Base-by-base conservation (phyloP, 2,329 filamentous ascomycete genomes). In the Teratosphaeria epicoccoides region DNA sequence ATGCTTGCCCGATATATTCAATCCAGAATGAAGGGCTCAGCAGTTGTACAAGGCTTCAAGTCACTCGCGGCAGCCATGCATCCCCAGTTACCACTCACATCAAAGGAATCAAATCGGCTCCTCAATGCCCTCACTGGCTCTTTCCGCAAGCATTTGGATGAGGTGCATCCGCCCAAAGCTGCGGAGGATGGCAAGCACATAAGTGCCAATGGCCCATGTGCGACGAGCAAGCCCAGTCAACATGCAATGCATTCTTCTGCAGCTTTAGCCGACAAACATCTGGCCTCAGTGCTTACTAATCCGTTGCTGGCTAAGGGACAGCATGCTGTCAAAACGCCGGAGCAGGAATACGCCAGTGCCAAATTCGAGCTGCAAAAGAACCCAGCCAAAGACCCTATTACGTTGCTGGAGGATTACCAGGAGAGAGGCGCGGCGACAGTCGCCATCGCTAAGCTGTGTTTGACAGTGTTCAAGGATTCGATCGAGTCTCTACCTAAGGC, bases 81-180 rank as follows among this genome's bases (percentile, higher is more conserved):
- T 55, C 71, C 71, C 0, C 73, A 72, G 55, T 60, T 76, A 3
- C 76, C 81, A 23, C 70, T 82, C 14, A 79, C 74, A 24, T 71
- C 74, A 4, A 74, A 74, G 52, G 79, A 85, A 60, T 81, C 77
- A 14, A 71, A 79, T 55, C 76, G 80, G 59, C 71, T 85, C 6
- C 73, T 85, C 40, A 74, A 71, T 49, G 71, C 81, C 20, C 74
- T 85, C 56, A 83, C 80, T 22, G 75, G 73, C 40, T 84, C 81
- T 11, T 85, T 85, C 64, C 75, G 80, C 57, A 71, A 75, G 47
- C 80, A 84, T 53, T 74, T 85, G 43, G 81, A 85, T 60, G 73
- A 70, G 49, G 75, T 78, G 53, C 76, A 83, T 66, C 76, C 75
- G 17, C 61, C 64, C 26, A 57, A 60, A n/a, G 54, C 58, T 56